A percentile compares a stretch with the other conserved stretches of the same genome.
phyloP scores from a whole-genome alignment of 192 early-diverging fungal genomes.

The Geranomyces michiganensis region DNA sequence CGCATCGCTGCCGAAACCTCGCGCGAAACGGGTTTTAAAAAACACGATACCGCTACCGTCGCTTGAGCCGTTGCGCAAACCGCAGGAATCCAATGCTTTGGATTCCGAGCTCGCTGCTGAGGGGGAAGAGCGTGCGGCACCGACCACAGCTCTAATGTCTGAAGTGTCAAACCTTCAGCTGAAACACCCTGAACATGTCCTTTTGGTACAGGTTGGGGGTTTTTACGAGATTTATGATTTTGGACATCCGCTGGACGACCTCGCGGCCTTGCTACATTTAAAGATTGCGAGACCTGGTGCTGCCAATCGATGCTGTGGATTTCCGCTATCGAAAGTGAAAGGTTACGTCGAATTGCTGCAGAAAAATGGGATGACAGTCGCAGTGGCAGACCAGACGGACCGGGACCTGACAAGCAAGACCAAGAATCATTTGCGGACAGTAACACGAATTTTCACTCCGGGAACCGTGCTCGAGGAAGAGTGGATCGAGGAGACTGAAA shows the following conservation, averaged over 20 bases:
- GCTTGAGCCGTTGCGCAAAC: background rate
- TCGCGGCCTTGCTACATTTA: slow-evolving; percentile 26
- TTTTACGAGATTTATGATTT: slow-evolving; percentile 57
- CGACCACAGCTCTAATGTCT: slow-evolving; percentile 23
- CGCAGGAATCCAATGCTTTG: background rate
- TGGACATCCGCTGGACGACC: slow-evolving; percentile 34
- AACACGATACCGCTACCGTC: slow-evolving; percentile 5
- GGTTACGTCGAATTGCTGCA: slow-evolving; percentile 41
- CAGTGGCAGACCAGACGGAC: slow-evolving; percentile 46
- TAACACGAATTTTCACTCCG: slow-evolving; percentile 82
- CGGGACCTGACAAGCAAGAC: slow-evolving; percentile 24
- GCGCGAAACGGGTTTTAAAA: background rate
- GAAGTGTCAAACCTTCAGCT: slow-evolving; percentile 31
- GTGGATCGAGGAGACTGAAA: slow-evolving; percentile 41
- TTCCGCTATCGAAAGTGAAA: slow-evolving; percentile 35
- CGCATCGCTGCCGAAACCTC: background rate
- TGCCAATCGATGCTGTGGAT: slow-evolving; percentile 38
- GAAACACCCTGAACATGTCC: slow-evolving; percentile 40
- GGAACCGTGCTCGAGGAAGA: slow-evolving; percentile 73
- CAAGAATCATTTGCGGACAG: slow-evolving; percentile 58
- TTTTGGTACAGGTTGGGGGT: slow-evolving; percentile 54
- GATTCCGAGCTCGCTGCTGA: background rate
- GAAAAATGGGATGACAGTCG: slow-evolving; percentile 45
- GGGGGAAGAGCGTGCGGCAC: background rate
- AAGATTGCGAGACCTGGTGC: background rate